Evolutionary conservation across 331 rosid species (phyloP), one percentile per base, ranked within the genome.

Genomic region (Arachis monticola): DNA sequence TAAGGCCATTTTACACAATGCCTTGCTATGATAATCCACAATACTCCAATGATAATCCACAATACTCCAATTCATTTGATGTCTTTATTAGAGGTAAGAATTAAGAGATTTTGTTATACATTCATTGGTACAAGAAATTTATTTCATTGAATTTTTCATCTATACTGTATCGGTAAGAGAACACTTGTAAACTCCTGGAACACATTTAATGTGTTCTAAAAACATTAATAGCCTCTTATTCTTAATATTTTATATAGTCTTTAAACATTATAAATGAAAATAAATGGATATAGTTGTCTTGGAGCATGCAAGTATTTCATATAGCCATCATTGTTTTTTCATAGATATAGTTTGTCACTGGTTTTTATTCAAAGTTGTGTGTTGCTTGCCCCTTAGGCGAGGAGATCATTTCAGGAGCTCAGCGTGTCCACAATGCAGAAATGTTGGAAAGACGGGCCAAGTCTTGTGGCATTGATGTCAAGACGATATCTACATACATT

Each of bases 51-150:
- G n/a, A n/a, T n/a, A n/a, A n/a, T n/a, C 85, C 82, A 4, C 66
- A 74, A 5, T 95, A 95, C 85, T 88, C 92, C 40, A 90, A 95
- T 84, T 95, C 99, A 1, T 95, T 95, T 70, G 99, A 95, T 30
- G 99, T 90, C 83, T 95, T 95, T 41, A 95, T 95, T 69, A 86
- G 99, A 80, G 99, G 99, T 92, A 85, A 80, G 60, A 50, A 55
- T 13, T 51, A 32, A 17, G 67, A 74, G 61, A 10, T 63, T 56
- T 40, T 64, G 38, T 72, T 22, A 22, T 22, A 22, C 73, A 83
- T 53, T 81, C 79, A 82, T 42, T 84, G 82, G 72, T 50, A 67
- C 5, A 88, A 87, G 13, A 22, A 77, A 85, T 68, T 72, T 67
- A 8, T 66, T 80, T n/a, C 79, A 74, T 78, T 35, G 5, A 78